Percentiles rank a stretch among this genome's conserved stretches.
Evolutionary conservation across 768 basidiomycete genomes (phyloP).

Genomic region (Naganishia friedmannii): DNA sequence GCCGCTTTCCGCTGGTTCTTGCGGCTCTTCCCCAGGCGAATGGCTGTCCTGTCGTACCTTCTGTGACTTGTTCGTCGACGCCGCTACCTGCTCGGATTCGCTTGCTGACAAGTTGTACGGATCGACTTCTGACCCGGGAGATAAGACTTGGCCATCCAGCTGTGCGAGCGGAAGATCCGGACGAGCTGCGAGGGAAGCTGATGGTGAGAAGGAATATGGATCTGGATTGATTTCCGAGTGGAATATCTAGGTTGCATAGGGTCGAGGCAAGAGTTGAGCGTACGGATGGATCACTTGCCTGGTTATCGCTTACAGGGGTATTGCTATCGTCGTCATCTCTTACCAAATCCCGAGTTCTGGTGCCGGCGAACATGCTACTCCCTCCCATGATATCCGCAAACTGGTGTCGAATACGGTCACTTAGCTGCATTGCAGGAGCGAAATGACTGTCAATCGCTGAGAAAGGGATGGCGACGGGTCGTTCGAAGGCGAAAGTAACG

Average conservation of each 20-base stretch:
- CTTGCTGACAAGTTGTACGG: slow-evolving; percentile 15
- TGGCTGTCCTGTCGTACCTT: neutral
- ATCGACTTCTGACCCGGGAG: slow-evolving; percentile 17
- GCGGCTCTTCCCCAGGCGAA: neutral
- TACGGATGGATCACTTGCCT: neutral
- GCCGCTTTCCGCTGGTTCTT: neutral
- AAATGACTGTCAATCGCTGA: neutral
- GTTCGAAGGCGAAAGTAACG: neutral
- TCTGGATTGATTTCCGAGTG: slow-evolving; percentile 20
- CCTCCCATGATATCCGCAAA: slow-evolving; percentile 10
- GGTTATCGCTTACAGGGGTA: slow-evolving; percentile 1
- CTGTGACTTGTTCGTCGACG: neutral
- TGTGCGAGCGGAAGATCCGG: neutral
- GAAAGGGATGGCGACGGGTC: slow-evolving; percentile 2
- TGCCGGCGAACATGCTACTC: neutral
- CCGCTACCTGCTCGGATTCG: neutral
- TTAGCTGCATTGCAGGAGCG: neutral
- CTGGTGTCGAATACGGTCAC: neutral
- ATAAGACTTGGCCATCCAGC: slow-evolving; percentile 4
- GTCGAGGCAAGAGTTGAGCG: neutral
- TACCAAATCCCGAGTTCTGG: neutral
- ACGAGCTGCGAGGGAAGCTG: neutral
- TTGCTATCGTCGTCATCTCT: neutral
- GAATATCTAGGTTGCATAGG: neutral
- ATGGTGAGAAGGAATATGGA: slow-evolving; percentile 4